Conservation (phyloP, 1,284 basidiomycete genomes). For the Vanrija pseudolonga region DNA sequence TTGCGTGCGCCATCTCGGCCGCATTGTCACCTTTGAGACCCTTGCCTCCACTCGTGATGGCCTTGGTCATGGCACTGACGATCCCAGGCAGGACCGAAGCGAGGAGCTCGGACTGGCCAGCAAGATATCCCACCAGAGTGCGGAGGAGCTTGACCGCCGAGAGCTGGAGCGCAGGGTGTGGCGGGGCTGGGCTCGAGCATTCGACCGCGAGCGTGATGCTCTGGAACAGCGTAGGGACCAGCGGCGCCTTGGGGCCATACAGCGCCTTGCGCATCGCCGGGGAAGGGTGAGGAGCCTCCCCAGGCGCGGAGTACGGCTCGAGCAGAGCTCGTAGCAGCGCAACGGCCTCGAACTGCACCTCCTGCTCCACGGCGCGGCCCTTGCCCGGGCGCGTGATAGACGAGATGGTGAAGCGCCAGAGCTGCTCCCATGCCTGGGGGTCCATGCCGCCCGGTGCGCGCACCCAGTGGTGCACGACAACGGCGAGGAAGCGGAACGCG, state of each 20-base stretch:
- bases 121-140: conserved; percentile 62
- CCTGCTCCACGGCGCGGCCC: conserved; percentile 36
- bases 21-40: conserved; percentile 46
- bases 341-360: conserved; percentile 34
- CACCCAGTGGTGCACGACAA: conserved; percentile 74
- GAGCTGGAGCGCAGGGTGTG: conserved; percentile 60
- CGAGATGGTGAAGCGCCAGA: conserved; percentile 69
- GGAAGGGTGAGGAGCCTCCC: conserved; percentile 47
- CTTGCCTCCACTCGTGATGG: conserved; percentile 48
- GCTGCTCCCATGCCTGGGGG: conserved; percentile 66
- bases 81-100: conserved; percentile 73
- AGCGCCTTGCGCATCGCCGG: conserved; percentile 54
- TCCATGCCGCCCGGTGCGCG: conserved; percentile 57
- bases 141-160: conserved; percentile 61
- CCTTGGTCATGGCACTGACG: conserved; percentile 67
- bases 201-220: conserved; percentile 68
- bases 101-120: conserved; percentile 56
- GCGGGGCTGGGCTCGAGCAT: conserved; percentile 54
- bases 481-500: conserved; percentile 60
- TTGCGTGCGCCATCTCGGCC: conserved; percentile 59
- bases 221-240: conserved; percentile 76
- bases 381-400: conserved; percentile 65
- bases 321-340: conserved; percentile 33
- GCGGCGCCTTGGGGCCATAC: conserved; percentile 46
- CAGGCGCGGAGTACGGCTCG: conserved; percentile 4